A percentile compares a stretch with the other conserved stretches of the same genome.
Evolutionary conservation across 2,329 filamentous ascomycete species (phyloP).

Genomic region (Hypoxylon sp.): DNA sequence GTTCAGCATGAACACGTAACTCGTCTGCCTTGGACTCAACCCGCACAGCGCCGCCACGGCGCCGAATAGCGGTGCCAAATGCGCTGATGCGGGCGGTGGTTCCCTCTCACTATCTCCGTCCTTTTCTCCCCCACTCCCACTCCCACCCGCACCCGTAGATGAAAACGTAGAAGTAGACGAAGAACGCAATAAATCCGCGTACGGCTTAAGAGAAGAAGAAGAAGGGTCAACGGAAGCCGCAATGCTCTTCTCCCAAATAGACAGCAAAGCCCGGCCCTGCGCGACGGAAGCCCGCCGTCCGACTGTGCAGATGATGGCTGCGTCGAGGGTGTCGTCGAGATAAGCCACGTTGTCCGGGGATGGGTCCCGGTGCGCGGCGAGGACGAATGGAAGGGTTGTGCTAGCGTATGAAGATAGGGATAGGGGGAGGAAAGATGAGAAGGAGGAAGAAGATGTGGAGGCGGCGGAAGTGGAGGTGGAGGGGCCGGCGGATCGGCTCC

Average conservation of each 20-base stretch:
- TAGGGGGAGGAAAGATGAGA: conserved; percentile 77
- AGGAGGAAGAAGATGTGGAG: conserved; percentile 60
- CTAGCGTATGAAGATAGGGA: conserved; percentile 80
- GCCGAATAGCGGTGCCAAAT: conserved; percentile 80
- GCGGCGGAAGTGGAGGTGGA: conserved; percentile 30
- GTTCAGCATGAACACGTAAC: conserved; percentile 82
- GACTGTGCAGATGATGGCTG: conserved; percentile 83
- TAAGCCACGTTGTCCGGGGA: conserved; percentile 61
- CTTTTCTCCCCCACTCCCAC: background rate
- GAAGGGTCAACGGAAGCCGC: conserved; percentile 50
- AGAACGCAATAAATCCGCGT: conserved; percentile 41
- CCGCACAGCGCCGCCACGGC: conserved; percentile 74
- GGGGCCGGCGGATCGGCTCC: conserved; percentile 24
- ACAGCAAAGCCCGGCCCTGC: conserved; percentile 81
- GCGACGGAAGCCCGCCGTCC: conserved; percentile 81
- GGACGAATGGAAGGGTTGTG: conserved; percentile 81
- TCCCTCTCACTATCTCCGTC: conserved; percentile 31
- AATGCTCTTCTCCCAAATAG: conserved; percentile 83
- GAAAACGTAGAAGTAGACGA: conserved; percentile 34
- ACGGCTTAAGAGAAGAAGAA: conserved; percentile 27
- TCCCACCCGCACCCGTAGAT: conserved; percentile 1
- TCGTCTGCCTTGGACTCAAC: conserved; percentile 73
- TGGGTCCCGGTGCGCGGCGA: conserved; percentile 73
- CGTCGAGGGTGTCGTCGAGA: conserved; percentile 83
- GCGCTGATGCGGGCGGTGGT: conserved; percentile 68